Evolutionary conservation across 371 early-diverging fungal genomes (phyloP).

Genomic region (Apophysomyces ossiformis): DNA sequence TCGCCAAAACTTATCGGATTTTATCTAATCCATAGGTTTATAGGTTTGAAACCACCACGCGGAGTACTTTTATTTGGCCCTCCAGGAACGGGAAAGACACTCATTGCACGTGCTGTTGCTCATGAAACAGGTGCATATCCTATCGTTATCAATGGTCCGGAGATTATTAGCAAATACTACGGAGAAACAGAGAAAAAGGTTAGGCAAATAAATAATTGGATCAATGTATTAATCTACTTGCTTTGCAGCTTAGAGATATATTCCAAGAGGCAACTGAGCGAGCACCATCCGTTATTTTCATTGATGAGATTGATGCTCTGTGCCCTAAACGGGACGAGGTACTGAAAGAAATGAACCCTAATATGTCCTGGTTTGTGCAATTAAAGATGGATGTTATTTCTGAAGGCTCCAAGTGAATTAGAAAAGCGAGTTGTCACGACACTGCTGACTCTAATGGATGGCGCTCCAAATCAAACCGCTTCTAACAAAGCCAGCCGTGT

Average conservation of each 20-base stretch:
- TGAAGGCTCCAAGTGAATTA: slow-evolving; percentile 68
- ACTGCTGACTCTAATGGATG: slow-evolving; percentile 97
- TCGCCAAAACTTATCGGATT: slow-evolving; percentile 12
- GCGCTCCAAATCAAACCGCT: slow-evolving; percentile 48
- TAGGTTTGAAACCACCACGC: slow-evolving; percentile 77
- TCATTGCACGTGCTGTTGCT: slow-evolving; percentile 92
- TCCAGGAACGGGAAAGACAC: slow-evolving; percentile 98
- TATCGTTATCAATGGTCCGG: slow-evolving; percentile 94
- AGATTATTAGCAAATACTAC: slow-evolving; percentile 93
- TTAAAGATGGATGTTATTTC: not conserved
- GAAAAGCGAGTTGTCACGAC: slow-evolving; percentile 97
- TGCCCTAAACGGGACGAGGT: slow-evolving; percentile 91
- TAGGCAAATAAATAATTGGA: not conserved
- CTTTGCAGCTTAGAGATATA: slow-evolving; percentile 67
- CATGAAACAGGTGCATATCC: slow-evolving; percentile 81
- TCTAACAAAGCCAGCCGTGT: slow-evolving; percentile 41
- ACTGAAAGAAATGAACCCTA: no score
- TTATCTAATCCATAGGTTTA: slow-evolving; percentile 31
- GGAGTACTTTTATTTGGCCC: slow-evolving; percentile 96
- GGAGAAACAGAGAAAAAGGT: slow-evolving; percentile 96
- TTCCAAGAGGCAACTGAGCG: slow-evolving; percentile 84
- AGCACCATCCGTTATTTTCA: slow-evolving; percentile 94
- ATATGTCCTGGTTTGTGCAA: not conserved
- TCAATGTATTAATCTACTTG: slow-evolving; percentile 13
- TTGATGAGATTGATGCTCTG: slow-evolving; percentile 99